phyloP scores from a whole-genome alignment of 805 yeast species.

The Lipomyces chichibuensis region DNA sequence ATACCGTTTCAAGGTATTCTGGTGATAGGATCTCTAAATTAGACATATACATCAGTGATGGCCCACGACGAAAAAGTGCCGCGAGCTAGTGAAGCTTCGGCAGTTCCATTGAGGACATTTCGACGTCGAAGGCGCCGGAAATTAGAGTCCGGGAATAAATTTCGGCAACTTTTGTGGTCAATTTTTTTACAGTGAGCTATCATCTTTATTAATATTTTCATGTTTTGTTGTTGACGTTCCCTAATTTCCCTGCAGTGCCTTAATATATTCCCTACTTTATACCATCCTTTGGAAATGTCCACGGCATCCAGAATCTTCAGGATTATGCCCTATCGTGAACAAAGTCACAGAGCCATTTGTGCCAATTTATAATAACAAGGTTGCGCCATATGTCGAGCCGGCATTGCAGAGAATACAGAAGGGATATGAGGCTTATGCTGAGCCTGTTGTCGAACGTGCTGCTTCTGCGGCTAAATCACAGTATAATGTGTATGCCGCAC shows the following conservation, averaged over 20 bases:
- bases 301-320: conserved; percentile 7
- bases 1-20: background rate
- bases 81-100: background rate
- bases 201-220: background rate
- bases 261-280: conserved; percentile 19
- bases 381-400: conserved; percentile 8
- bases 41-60: background rate
- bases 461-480: conserved; percentile 6
- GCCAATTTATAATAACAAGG: background rate
- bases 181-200: conserved; percentile 2
- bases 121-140: background rate
- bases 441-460: conserved; percentile 4
- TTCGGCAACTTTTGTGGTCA: background rate
- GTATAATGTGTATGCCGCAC: conserved; percentile 1
- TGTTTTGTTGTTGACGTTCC: background rate
- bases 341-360: conserved; percentile 12
- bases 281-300: conserved; percentile 17
- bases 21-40: background rate
- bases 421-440: background rate
- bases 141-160: background rate
- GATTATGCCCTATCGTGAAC: conserved; percentile 13
- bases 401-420: background rate
- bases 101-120: background rate
- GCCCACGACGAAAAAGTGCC: background rate
- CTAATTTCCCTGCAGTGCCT: conserved; percentile 47